These are phyloP conservation scores for Betula pendula DNA, from an alignment of 306 rosid species.

Conservation along the genomic window DNA sequence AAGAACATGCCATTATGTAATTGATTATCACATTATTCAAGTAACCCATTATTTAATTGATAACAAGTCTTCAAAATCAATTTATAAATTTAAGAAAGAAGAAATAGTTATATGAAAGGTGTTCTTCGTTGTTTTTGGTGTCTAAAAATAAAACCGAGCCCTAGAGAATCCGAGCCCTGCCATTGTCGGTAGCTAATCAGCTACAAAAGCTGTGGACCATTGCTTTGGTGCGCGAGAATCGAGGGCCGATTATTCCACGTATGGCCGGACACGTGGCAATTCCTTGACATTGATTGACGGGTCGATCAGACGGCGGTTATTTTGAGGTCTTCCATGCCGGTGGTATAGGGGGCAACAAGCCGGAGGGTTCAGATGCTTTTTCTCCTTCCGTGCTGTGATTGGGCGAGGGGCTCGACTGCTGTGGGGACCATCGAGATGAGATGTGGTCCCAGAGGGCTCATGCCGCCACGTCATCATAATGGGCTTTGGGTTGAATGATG, in stretches of 20 bases:
- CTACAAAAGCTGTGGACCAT: constrained; percentile 21
- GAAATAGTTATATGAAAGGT: no score
- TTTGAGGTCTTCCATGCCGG: constrained; percentile 25
- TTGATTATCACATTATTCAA: no score
- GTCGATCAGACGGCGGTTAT: constrained; percentile 33
- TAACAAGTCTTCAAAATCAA: no score
- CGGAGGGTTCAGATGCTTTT: constrained; percentile 17
- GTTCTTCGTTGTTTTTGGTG: neutral
- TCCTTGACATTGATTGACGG: constrained; percentile 3
- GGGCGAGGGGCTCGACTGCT: constrained; percentile 7
- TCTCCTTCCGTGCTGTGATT: neutral
- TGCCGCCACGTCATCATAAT: constrained; percentile 25
- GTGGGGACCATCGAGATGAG: constrained; percentile 2
- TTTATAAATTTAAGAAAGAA: no score
- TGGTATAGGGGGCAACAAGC: constrained; percentile 23
- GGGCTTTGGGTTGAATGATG: constrained; percentile 30
- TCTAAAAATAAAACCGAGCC: neutral
- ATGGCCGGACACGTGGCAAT: constrained; percentile 8
- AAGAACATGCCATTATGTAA: no score
- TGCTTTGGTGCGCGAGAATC: constrained; percentile 3
- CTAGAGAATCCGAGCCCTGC: neutral
- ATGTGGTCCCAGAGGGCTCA: neutral
- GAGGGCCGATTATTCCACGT: neutral
- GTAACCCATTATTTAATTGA: no score
- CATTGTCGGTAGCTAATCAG: neutral